Evolutionary conservation across 345 rosid genomes (phyloP), one percentile per base, ranked within the genome.

Genomic region (Syzygium aromaticum): DNA sequence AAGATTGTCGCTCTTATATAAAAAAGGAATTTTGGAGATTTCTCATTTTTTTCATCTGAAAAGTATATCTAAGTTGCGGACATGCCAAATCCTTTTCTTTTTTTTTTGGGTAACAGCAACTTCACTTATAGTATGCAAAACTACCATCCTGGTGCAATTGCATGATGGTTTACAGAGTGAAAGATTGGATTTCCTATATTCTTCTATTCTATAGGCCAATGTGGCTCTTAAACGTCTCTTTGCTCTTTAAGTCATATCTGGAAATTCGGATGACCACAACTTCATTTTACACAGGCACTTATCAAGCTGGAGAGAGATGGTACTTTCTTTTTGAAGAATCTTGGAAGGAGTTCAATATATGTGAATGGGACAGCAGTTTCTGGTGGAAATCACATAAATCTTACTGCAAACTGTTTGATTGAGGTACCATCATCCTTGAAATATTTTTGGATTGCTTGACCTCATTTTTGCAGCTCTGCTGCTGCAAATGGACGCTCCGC

Each of bases 291-390:
- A 51, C 88, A 96, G 98, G 98, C 98, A 33, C 84, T 94, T 84
- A 90, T 96, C 86, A 95, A 89, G 92, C 90, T 96, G 93, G 95
- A 93, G 86, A 86, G 88, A 86, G 87, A 94, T 84, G 96, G 96
- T 80, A 93, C 94, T 49, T 94, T 96, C 91, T 54, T 88, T 85
- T 82, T 95, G 87, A 94, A 90, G 92, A 96, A 96, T 91, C 94
- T 96, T 43, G 97, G 96, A 80, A 95, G 91, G 92, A 89, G 85
- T 89, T 88, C 91, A 25, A 80, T 96, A 28, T 90, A 87, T 88
- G 84, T 95, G 87, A 92, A 96, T 86, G 96, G 97, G 54, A 89
- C 89, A 91, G 95, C 90, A 92, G 86, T 96, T 86, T 56, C 78
- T 52, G 87, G 87, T 16, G 94, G 94, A 86, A 92, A 91, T 90